These are phyloP conservation scores for Neoscytalidium dimidiatum DNA, from an alignment of 2,329 filamentous ascomycete species.

Conservation along the genomic window DNA sequence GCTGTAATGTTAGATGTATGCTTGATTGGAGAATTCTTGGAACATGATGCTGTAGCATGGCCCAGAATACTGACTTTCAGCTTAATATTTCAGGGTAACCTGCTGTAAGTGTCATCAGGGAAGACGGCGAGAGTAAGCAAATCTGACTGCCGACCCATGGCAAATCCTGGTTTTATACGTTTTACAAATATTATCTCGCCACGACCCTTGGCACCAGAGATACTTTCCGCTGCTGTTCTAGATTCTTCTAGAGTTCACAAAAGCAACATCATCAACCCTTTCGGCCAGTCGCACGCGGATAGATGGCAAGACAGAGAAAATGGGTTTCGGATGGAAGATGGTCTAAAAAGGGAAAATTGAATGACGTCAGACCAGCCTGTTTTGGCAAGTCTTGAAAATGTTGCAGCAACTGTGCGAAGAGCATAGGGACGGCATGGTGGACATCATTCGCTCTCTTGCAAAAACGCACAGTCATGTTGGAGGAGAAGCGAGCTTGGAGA, in stretches of 20 bases:
- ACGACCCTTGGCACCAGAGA: background rate
- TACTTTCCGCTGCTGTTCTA: background rate
- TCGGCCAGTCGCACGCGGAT: background rate
- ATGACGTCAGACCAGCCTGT: conserved; percentile 5
- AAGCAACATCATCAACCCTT: too few relatives aligned
- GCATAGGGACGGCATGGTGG: background rate
- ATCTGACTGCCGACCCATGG: too few relatives aligned
- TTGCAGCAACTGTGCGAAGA: background rate
- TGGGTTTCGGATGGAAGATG: background rate
- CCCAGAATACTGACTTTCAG: too few relatives aligned
- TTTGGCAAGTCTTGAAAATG: background rate
- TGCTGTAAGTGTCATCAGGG: too few relatives aligned
- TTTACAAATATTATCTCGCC: background rate
- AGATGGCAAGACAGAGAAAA: background rate
- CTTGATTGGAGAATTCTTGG: too few relatives aligned
- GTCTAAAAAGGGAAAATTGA: conserved; percentile 4
- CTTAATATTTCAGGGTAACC: too few relatives aligned
- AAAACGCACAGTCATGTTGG: background rate
- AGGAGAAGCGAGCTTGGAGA: conserved; percentile 15
- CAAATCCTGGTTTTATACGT: background rate
- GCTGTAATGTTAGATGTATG: too few relatives aligned
- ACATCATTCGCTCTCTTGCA: background rate
- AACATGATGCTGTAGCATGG: too few relatives aligned
- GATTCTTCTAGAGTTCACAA: background rate
- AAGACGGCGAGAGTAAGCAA: too few relatives aligned